Evolutionary conservation across 129 eudicot genomes (phyloP), one percentile per base, ranked within the genome.

Genomic region (Helichrysum umbraculigerum): DNA sequence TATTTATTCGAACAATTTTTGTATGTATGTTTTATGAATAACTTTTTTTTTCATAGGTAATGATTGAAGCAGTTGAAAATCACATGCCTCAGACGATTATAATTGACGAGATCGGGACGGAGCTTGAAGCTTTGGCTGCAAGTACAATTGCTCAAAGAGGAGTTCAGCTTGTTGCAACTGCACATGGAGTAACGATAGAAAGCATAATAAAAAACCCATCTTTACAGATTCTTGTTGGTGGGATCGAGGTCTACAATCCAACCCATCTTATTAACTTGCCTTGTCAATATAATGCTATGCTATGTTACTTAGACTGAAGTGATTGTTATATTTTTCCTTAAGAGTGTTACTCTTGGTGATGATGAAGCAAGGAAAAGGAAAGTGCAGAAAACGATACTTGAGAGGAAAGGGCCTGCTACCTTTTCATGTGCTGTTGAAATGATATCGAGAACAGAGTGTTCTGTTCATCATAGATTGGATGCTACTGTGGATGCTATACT

Each of bases 31-130:
- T n/a, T n/a, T n/a, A n/a, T n/a, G n/a, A n/a, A n/a, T n/a, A n/a
- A n/a, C 8, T 69, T 78, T 52, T 68, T 54, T 82, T 66, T 62
- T 66, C 63, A 63, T 47, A 94, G 98, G 98, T 94, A 58, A 94
- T 94, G 99, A 91, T 95, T 68, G 99, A 95, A 85, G 99, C 99
- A 47, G 97, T 95, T 71, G 97, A 95, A 86, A 95, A 95, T 66
- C 99, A 95, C 82, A 95, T 92, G 92, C 99, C 99, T 15, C 81
- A 95, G 60, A 86, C 96, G 37, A 95, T 95, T 69, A 89, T 95
- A 85, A 95, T 95, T 37, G 99, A 95, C 75, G 99, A 95, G 73
- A 95, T 95, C 54, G 97, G 99, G 50, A 95, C 99, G 0, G 97
- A 95, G 75, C 94, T 95, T 56, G 99, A 95, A 81, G 97, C 99